Evolutionary conservation across 2,329 filamentous ascomycete species (phyloP), one percentile per base, ranked within the genome.

Genomic region (Podosphaera xanthii): DNA sequence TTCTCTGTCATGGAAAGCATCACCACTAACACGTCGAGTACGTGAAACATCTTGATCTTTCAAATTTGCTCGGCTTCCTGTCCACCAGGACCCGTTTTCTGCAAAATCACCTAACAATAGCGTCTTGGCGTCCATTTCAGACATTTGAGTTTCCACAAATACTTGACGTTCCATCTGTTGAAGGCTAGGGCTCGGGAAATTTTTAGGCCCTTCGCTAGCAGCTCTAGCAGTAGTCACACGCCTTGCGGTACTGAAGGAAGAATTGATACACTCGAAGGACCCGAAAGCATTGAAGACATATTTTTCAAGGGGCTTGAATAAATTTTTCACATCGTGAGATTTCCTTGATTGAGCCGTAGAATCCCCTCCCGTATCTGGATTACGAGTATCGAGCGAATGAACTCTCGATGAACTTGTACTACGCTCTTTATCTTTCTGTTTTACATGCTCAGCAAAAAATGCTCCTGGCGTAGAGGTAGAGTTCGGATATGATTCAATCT

Each of bases 51-150:
- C 66, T 55, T 58, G 65, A 58, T 57, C 73, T 70, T 42, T 74
- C 69, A 59, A 67, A 65, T 65, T 77, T 52, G 62, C 60, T 74
- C 62, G 60, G 56, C 76, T 76, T 1, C 83, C 85, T 54, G 83
- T 82, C 86, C 86, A 91, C 87, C 86, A 91, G 6, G 78, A 79
- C 2, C 85, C 86, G 67, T 92, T 92, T 67, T 92, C 87, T 0
- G 83, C 84, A 63, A 90, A 76, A 65, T 90, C 80, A 2, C 86
- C 86, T 1, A 90, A 70, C 5, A 89, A 73, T 30, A 91, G 72
- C 4, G 85, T 77, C 67, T 89, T 92, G 0, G 84, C 79, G 67
- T 92, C 87, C 30, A 89, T 71, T 57, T 86, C 82, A 42, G 77
- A 76, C 2, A 81, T 70, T 9, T 63, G 59, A 4, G 61, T 62